A percentile compares a stretch with the other conserved stretches of the same genome.
These are phyloP conservation scores for Cardamine occulta DNA, from an alignment of 345 rosid genomes.

Conservation along the genomic window DNA sequence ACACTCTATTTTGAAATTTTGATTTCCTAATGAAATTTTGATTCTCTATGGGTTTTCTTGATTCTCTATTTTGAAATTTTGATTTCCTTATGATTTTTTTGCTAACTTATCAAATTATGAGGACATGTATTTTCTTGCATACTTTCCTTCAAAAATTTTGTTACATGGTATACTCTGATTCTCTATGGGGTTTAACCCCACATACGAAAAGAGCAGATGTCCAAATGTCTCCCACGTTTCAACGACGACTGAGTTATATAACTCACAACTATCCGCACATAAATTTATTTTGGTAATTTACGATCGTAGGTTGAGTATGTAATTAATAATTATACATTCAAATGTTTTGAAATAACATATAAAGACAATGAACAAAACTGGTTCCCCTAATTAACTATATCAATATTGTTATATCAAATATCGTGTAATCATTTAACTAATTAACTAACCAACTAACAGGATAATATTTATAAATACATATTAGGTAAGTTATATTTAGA, in stretches of 20 bases:
- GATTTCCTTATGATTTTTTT: neutral
- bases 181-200: neutral
- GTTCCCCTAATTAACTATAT: constrained; percentile 11
- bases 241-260: neutral
- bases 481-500: constrained; percentile 37
- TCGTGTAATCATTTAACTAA: constrained; percentile 36
- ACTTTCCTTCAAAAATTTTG: neutral
- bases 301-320: neutral
- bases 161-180: neutral
- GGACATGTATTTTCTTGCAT: neutral
- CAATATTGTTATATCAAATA: constrained; percentile 6
- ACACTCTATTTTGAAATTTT: no score
- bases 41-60: no score
- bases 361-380: neutral
- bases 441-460: constrained; percentile 46
- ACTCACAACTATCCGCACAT: neutral
- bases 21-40: no score
- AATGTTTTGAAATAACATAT: neutral
- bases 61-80: no score
- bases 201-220: neutral
- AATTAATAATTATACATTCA: neutral
- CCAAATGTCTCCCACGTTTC: neutral
- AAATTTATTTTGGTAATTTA: neutral
- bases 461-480: constrained; percentile 40
- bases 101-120: neutral